A percentile compares a stretch with the other conserved stretches of the same genome.
Evolutionary conservation across 106 monocot species (phyloP).

Genomic region (Xerophyta viscosa): DNA sequence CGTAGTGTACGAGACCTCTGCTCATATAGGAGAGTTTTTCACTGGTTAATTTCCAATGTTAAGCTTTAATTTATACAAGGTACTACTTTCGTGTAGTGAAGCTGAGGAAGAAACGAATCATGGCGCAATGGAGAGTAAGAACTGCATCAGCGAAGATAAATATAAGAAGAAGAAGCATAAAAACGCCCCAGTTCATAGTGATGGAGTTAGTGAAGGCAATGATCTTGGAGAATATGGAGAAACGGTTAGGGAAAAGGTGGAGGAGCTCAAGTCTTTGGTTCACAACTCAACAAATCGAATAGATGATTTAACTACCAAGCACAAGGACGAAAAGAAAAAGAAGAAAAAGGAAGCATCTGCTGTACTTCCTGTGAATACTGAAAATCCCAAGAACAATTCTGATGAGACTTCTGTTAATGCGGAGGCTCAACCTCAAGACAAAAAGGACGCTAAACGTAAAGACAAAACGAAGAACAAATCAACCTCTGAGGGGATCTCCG

Average conservation of each 20-base stretch:
- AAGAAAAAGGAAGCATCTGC: constrained; percentile 17
- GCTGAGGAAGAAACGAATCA: too few species aligned
- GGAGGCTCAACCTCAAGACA: too few species aligned
- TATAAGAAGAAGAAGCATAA: constrained; percentile 33
- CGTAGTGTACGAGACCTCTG: too few species aligned
- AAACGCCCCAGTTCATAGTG: not conserved
- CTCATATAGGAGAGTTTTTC: too few species aligned
- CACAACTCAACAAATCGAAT: not conserved
- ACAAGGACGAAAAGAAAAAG: constrained; percentile 21
- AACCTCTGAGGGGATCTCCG: constrained; percentile 6
- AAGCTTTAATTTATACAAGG: too few species aligned
- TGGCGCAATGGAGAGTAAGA: constrained; percentile 1
- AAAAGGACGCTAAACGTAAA: constrained; percentile 3
- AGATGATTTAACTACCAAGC: constrained; percentile 2
- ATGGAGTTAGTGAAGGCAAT: constrained; percentile 2
- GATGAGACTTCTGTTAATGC: not conserved
- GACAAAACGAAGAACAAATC: constrained; percentile 22
- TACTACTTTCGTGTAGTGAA: too few species aligned
- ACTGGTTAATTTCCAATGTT: too few species aligned
- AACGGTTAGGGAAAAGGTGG: constrained; percentile 17
- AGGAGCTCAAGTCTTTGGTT: constrained; percentile 10
- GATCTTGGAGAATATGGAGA: constrained; percentile 7
- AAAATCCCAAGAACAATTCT: not conserved
- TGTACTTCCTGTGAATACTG: not conserved
- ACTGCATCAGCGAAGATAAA: constrained; percentile 1